Conservation (phyloP, 2,329 filamentous ascomycete genomes). For the Dactylellina parvicollis region DNA sequence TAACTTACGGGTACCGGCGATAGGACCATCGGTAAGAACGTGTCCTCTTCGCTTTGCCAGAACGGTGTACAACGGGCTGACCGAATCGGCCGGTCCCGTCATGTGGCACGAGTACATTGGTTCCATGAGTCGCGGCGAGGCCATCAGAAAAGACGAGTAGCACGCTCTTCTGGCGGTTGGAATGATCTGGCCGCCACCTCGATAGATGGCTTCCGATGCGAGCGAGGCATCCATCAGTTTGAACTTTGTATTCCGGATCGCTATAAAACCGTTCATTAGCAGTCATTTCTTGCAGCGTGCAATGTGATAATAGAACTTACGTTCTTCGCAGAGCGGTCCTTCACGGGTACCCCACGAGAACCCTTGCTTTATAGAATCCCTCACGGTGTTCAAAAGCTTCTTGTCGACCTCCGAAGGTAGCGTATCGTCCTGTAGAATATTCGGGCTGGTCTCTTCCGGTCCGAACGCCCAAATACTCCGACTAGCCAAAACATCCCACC, state of each 20-base stretch:
- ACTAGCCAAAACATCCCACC: conserved; percentile 93
- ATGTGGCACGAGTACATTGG: conserved; percentile 92
- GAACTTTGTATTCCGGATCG: conserved; percentile 98
- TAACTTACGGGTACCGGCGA: conserved; percentile 78
- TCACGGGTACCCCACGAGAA: conserved; percentile 97
- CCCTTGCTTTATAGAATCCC: conserved; percentile 92
- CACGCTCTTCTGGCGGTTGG: conserved; percentile 91
- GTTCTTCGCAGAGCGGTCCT: conserved; percentile 96
- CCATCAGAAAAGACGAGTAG: conserved; percentile 97
- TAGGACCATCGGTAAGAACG: conserved; percentile 90
- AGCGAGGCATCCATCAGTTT: conserved; percentile 90
- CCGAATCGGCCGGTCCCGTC: conserved; percentile 88
- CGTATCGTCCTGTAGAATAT: conserved; percentile 96
- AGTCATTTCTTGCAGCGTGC: conserved; percentile 49
- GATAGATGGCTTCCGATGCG: conserved; percentile 89
- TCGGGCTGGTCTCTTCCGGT: conserved; percentile 91
- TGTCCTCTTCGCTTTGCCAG: conserved; percentile 88
- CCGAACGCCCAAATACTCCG: conserved; percentile 99
- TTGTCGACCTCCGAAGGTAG: conserved; percentile 94
- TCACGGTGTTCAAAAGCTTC: conserved; percentile 83
- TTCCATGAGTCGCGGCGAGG: conserved; percentile 94
- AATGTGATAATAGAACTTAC: conserved; percentile 67
- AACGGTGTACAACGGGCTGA: conserved; percentile 89
- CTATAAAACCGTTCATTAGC: conserved; percentile 62
- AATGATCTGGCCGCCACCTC: conserved; percentile 96